Evolutionary conservation across 768 basidiomycete species (phyloP).

Genomic region (Imleria badia): DNA sequence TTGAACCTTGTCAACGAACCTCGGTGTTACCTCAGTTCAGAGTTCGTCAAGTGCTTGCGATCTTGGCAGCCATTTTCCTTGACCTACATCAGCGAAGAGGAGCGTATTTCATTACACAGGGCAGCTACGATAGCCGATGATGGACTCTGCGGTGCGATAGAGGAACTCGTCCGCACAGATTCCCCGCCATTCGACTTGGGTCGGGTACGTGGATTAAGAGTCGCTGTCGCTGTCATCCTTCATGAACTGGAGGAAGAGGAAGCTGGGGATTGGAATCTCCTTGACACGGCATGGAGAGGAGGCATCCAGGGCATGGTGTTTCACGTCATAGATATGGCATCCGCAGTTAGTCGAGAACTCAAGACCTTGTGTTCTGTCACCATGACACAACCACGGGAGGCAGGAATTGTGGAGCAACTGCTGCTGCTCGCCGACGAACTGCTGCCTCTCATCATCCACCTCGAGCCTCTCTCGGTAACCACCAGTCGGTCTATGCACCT

Average conservation of each 20-base stretch:
- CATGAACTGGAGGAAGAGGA: conserved; percentile 51
- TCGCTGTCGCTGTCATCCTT: conserved; percentile 58
- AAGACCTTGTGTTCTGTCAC: conserved; percentile 49
- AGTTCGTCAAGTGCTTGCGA: conserved; percentile 60
- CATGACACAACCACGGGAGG: conserved; percentile 36
- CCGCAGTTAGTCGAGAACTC: conserved; percentile 52
- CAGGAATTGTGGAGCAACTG: conserved; percentile 50
- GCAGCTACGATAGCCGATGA: conserved; percentile 68
- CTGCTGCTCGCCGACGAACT: conserved; percentile 55
- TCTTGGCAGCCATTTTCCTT: conserved; percentile 60
- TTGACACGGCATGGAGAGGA: conserved; percentile 63
- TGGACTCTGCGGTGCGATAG: conserved; percentile 60
- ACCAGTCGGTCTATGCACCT: conserved; percentile 49
- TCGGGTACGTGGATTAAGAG: conserved; percentile 58
- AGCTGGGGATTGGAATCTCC: conserved; percentile 52
- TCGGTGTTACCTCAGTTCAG: conserved; percentile 53
- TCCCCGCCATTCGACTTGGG: conserved; percentile 41
- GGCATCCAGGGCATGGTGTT: conserved; percentile 54
- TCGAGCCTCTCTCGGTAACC: conserved; percentile 48
- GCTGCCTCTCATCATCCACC: conserved; percentile 47
- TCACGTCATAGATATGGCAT: conserved; percentile 53
- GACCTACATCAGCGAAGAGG: conserved; percentile 59
- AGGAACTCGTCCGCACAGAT: conserved; percentile 46
- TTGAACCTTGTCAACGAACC: conserved; percentile 61
- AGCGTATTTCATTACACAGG: conserved; percentile 56